Evolutionary conservation across 2,329 filamentous ascomycete species (phyloP), one percentile per base, ranked within the genome.

Genomic region (Colletotrichum kahawae): DNA sequence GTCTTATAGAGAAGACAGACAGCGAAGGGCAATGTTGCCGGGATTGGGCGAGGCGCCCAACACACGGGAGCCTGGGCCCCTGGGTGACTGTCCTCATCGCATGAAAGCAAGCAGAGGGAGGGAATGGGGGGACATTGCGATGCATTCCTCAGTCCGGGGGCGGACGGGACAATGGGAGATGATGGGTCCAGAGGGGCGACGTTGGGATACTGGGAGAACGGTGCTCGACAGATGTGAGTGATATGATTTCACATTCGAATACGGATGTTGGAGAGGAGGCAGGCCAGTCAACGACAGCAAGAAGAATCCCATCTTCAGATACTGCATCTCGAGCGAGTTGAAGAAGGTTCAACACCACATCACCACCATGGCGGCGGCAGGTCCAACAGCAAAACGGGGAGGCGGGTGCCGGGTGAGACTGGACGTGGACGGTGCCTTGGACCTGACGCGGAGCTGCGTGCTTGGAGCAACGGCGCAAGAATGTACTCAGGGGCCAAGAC

Each of bases 51-150:
- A 56, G 56, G n/a, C 36, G 18, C 33, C 21, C 18, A 57, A 31
- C 54, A 60, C 38, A 33, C 27, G 27, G n/a, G 8, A 56, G 38
- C 24, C 67, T 36, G 51, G 43, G 67, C 31, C 67, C 29, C 31
- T 51, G 27, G 56, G 24, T 21, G 33, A 43, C 43, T 59, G 56
- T 62, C 43, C 56, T 34, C 56, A n/a, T 64, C 57, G 57, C 16
- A 43, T 24, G 43, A 38, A 72, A 67, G 63, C 62, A 63, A 71
- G 51, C 38, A 56, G 43, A 57, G 43, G 63, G 24, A 34, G 70
- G 67, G 76, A 79, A 79, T 78, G 76, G 34, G 21, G 60, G 62
- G 72, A 76, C 68, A 77, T 77, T 77, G 74, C 67, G 27, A 29
- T 27, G 67, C 78, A 77, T 78, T 78, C 77, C 75, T 66, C 34